Conservation (phyloP, 1,284 basidiomycete species). For the Chondrostereum purpureum region DNA sequence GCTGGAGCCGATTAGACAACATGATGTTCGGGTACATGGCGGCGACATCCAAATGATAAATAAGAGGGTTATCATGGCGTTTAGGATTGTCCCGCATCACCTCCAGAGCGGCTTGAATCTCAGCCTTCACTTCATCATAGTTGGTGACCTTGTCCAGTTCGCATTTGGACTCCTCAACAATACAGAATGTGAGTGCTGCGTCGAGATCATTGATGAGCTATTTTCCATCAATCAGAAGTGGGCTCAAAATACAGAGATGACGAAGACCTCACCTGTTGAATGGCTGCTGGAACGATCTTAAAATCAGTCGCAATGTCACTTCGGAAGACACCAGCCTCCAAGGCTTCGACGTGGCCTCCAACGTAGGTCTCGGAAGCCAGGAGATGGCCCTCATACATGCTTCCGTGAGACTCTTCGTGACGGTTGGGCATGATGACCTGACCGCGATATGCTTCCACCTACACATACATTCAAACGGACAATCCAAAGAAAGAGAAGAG, state of each 20-base stretch:
- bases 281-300: constrained; percentile 86
- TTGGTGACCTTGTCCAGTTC: constrained; percentile 86
- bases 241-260: constrained; percentile 9
- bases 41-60: constrained; percentile 98
- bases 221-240: constrained; percentile 8
- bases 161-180: constrained; percentile 82
- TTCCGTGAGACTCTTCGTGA: constrained; percentile 89
- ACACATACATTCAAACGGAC: constrained; percentile 9
- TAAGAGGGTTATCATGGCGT: constrained; percentile 87
- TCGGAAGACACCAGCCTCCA: constrained; percentile 97
- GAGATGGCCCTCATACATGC: constrained; percentile 94
- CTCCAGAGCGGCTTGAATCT: constrained; percentile 80
- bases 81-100: constrained; percentile 87
- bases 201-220: constrained; percentile 95
- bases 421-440: constrained; percentile 97
- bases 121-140: constrained; percentile 86
- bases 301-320: constrained; percentile 96
- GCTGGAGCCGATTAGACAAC: constrained; percentile 98
- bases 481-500: neutral
- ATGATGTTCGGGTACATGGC: constrained; percentile 99
- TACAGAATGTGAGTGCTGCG: constrained; percentile 84
- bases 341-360: constrained; percentile 96
- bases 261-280: constrained; percentile 62
- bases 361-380: constrained; percentile 98
- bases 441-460: constrained; percentile 94